A percentile compares a stretch with the other conserved stretches of the same genome.
These are phyloP conservation scores for Eucommia ulmoides DNA, from an alignment of 257 asterid genomes.

Conservation along the genomic window DNA sequence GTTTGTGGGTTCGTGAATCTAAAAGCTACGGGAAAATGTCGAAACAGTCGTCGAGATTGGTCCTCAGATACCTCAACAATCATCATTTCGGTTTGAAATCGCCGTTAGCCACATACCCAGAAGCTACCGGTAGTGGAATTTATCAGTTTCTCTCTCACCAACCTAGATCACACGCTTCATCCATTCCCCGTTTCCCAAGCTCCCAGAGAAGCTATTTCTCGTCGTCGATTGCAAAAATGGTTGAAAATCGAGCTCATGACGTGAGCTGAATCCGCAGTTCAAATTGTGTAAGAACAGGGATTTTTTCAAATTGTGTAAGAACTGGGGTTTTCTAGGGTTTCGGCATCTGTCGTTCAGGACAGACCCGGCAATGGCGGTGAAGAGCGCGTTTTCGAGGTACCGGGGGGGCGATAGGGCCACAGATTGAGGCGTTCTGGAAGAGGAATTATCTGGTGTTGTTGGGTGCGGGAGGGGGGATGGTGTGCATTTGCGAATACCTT, in stretches of 20 bases:
- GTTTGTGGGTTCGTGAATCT: conserved; percentile 2
- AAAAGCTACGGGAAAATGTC: conserved; percentile 47
- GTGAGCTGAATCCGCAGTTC: conserved; percentile 20
- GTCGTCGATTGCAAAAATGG: conserved; percentile 17
- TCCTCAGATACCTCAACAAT: conserved; percentile 22
- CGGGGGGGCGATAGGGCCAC: conserved; percentile 61
- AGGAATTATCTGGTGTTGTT: conserved; percentile 51
- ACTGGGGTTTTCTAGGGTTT: conserved; percentile 12
- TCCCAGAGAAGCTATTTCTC: conserved; percentile 33
- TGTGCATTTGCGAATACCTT: conserved; percentile 74
- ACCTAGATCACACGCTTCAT: conserved; percentile 27
- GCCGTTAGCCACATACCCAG: conserved; percentile 11
- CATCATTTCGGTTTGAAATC: conserved; percentile 42
- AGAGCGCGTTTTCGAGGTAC: conserved; percentile 33
- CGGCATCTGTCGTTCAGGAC: conserved; percentile 18
- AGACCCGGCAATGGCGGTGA: conserved; percentile 31
- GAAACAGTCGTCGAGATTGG: conserved; percentile 50
- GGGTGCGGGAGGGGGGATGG: conserved; percentile 68
- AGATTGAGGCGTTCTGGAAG: conserved; percentile 87
- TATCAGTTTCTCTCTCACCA: conserved; percentile 32
- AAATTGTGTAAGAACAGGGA: conserved; percentile 15
- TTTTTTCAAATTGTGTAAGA: too few species aligned
- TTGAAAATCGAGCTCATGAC: conserved; percentile 16
- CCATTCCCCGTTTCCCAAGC: conserved; percentile 25
- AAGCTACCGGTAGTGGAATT: conserved; percentile 18